These are phyloP conservation scores for Lenwebbia sp. DNA, from an alignment of 345 rosid genomes.

Conservation along the genomic window DNA sequence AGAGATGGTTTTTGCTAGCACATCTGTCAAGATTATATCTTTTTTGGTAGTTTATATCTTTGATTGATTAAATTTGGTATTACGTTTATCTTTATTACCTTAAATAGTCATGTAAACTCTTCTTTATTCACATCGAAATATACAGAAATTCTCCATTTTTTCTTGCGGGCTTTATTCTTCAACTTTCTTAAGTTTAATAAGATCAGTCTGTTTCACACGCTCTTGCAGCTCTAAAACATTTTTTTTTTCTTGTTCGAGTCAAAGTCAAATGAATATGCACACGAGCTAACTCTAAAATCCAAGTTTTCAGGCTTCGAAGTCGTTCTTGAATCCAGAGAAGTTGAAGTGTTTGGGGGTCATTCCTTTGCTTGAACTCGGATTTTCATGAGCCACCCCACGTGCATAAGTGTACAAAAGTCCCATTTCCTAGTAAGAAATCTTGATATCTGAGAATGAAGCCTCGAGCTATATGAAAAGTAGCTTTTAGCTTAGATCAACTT, in stretches of 20 bases:
- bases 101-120: too few relatives aligned
- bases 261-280: slow-evolving; percentile 31
- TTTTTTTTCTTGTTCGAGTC: slow-evolving; percentile 9
- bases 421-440: not conserved
- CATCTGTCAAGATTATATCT: too few relatives aligned
- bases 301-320: slow-evolving; percentile 29
- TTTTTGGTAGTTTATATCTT: too few relatives aligned
- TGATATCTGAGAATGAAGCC: not conserved
- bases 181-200: not conserved
- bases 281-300: slow-evolving; percentile 29
- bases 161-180: too few relatives aligned
- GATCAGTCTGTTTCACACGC: not conserved
- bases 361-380: not conserved
- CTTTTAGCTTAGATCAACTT: not conserved
- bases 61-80: too few relatives aligned
- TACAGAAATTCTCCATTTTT: too few relatives aligned
- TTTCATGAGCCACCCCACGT: not conserved
- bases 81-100: too few relatives aligned
- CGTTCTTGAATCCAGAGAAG: slow-evolving; percentile 33
- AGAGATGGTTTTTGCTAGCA: not conserved
- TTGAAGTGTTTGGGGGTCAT: slow-evolving; percentile 15
- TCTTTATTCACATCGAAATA: too few relatives aligned
- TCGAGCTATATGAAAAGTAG: not conserved
- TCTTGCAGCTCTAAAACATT: not conserved
- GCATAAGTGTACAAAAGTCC: not conserved